Evolutionary conservation across 345 rosid species (phyloP).

Genomic region (Melastoma malabathricum): DNA sequence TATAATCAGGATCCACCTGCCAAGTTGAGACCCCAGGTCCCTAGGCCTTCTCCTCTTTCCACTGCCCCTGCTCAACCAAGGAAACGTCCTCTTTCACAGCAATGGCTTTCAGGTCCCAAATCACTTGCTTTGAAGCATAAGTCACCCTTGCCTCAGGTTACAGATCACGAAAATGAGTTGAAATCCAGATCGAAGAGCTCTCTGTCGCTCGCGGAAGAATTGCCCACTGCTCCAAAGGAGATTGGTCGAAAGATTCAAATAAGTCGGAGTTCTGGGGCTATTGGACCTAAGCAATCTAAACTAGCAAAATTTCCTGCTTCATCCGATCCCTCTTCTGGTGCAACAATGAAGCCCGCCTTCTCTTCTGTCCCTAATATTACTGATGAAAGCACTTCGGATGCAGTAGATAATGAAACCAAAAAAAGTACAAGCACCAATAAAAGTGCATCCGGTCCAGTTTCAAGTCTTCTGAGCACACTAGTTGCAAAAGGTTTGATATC

Average conservation of each 20-base stretch:
- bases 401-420: constrained; percentile 16
- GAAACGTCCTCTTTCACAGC: constrained; percentile 15
- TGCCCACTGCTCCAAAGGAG: too few species aligned
- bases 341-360: constrained; percentile 12
- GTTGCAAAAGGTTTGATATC: constrained; percentile 88
- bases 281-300: too few species aligned
- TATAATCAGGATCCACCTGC: constrained; percentile 18
- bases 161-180: constrained; percentile 12
- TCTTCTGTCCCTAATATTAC: constrained; percentile 30
- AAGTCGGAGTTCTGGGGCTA: too few species aligned
- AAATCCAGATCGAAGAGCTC: too few species aligned
- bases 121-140: constrained; percentile 26
- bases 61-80: constrained; percentile 16
- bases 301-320: too few species aligned
- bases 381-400: constrained; percentile 24
- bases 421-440: constrained; percentile 26
- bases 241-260: too few species aligned
- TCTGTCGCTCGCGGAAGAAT: too few species aligned
- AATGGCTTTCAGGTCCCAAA: constrained; percentile 15
- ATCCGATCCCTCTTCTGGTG: constrained; percentile 5
- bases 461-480: constrained; percentile 77
- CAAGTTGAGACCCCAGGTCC: constrained; percentile 18
- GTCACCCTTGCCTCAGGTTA: constrained; percentile 16
- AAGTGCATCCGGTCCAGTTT: constrained; percentile 50
- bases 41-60: constrained; percentile 13